Percentiles rank a stretch among this genome's conserved stretches.
These are phyloP conservation scores for Penicillium polonicum DNA, from an alignment of 2,329 filamentous ascomycete genomes.

Conservation along the genomic window DNA sequence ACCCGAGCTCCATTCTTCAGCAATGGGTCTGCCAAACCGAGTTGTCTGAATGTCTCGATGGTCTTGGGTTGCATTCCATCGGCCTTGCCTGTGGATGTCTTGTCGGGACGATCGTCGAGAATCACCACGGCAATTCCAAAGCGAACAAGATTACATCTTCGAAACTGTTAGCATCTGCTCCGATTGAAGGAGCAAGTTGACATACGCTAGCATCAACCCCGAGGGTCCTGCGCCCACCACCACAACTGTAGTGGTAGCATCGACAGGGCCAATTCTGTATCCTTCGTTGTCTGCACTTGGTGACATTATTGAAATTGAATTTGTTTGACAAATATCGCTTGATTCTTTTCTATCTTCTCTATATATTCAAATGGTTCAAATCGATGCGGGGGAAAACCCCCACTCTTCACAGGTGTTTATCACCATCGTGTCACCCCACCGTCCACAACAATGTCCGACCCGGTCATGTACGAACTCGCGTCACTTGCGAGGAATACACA, in stretches of 20 bases:
- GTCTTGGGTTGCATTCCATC: constrained; percentile 76
- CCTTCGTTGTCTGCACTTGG: constrained; percentile 31
- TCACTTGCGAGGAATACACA: constrained; percentile 52
- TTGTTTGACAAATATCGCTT: background rate
- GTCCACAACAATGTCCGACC: constrained; percentile 49
- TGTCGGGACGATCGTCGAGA: constrained; percentile 67
- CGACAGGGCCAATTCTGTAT: constrained; percentile 19
- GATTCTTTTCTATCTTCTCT: background rate
- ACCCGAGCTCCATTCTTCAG: constrained; percentile 67
- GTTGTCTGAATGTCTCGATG: constrained; percentile 72
- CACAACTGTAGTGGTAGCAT: constrained; percentile 31
- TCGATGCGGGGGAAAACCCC: constrained; percentile 10
- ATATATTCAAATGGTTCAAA: constrained; percentile 2
- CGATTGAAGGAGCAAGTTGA: constrained; percentile 19
- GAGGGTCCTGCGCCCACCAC: constrained; percentile 47
- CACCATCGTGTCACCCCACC: constrained; percentile 45
- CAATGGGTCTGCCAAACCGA: constrained; percentile 68
- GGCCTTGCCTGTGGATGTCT: constrained; percentile 66
- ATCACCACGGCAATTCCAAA: constrained; percentile 66
- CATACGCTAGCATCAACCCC: constrained; percentile 46
- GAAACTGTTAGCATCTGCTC: constrained; percentile 10
- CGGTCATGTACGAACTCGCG: constrained; percentile 48
- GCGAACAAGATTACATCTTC: constrained; percentile 57
- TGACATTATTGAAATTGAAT: constrained; percentile 24
- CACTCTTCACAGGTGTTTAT: constrained; percentile 9